Evolutionary conservation across 2,329 filamentous ascomycete genomes (phyloP).

Genomic region (Fusarium verticillioides): DNA sequence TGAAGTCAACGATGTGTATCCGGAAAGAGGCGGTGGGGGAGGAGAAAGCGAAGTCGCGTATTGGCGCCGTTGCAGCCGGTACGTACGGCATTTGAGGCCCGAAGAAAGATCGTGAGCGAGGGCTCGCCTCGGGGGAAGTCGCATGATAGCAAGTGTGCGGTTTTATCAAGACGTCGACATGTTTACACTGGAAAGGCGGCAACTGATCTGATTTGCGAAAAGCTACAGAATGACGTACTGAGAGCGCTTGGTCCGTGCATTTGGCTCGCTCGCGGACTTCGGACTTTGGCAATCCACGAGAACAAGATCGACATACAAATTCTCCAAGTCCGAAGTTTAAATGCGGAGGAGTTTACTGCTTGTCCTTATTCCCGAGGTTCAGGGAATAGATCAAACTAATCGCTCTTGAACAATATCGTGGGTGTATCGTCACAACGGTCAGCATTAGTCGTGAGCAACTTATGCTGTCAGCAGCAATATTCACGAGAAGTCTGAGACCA

Average conservation of each 20-base stretch:
- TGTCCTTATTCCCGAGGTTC: constrained; percentile 10
- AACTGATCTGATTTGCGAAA: constrained; percentile 31
- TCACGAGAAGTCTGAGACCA: neutral
- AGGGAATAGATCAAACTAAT: neutral
- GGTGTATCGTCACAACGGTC: neutral
- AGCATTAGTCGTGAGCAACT: constrained; percentile 2
- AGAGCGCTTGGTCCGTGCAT: constrained; percentile 32
- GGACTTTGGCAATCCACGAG: constrained; percentile 24
- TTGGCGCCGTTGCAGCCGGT: constrained; percentile 47
- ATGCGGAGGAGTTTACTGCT: neutral
- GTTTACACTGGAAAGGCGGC: constrained; percentile 10
- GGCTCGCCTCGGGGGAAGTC: constrained; percentile 40
- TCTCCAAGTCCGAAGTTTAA: constrained; percentile 7
- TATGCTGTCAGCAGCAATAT: neutral
- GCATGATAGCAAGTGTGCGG: constrained; percentile 33
- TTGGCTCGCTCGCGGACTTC: constrained; percentile 17
- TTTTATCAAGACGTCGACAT: constrained; percentile 12
- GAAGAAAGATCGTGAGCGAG: constrained; percentile 29
- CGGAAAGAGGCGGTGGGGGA: constrained; percentile 58
- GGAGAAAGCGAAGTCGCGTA: constrained; percentile 47
- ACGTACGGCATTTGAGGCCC: constrained; percentile 46
- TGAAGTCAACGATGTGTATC: constrained; percentile 70
- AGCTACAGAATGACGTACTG: constrained; percentile 40
- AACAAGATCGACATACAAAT: constrained; percentile 13
- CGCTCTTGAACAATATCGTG: neutral